phyloP scores from a whole-genome alignment of 2,329 filamentous ascomycete species.

The Cladosporium velox region DNA sequence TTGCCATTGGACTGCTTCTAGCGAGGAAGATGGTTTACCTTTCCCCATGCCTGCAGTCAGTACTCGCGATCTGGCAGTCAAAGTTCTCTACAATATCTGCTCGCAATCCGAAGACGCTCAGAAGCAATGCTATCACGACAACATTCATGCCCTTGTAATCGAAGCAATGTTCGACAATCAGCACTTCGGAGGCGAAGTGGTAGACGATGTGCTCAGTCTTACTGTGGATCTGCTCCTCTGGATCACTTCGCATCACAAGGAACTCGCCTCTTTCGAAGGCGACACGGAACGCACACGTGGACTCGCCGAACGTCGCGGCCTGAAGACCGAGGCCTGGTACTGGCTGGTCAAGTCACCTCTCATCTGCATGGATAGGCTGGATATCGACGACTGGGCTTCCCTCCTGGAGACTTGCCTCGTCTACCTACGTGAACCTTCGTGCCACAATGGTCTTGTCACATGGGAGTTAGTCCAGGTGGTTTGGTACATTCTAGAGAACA shows the following conservation, averaged over 20 bases:
- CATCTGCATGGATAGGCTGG: not conserved
- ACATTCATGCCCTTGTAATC: not conserved
- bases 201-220: not conserved
- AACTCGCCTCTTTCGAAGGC: not conserved
- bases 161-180: conserved; percentile 1
- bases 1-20: not conserved
- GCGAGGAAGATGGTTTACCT: not conserved
- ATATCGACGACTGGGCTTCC: conserved; percentile 30
- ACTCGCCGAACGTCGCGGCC: not conserved
- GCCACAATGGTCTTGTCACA: not conserved
- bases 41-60: not conserved
- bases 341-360: not conserved
- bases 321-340: not conserved
- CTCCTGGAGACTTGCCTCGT: conserved; percentile 30
- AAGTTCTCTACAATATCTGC: conserved; percentile 44
- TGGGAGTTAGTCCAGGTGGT: conserved; percentile 22
- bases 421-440: conserved; percentile 29
- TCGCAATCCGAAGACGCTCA: conserved; percentile 36
- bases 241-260: conserved; percentile 25
- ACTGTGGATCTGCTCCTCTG: conserved; percentile 32
- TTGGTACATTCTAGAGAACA: conserved; percentile 28
- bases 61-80: conserved; percentile 33
- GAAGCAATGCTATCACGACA: conserved; percentile 25
- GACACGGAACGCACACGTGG: not conserved
- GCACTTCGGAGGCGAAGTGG: not conserved